These are phyloP conservation scores for Pistacia vera DNA, from an alignment of 345 rosid genomes.

Conservation along the genomic window DNA sequence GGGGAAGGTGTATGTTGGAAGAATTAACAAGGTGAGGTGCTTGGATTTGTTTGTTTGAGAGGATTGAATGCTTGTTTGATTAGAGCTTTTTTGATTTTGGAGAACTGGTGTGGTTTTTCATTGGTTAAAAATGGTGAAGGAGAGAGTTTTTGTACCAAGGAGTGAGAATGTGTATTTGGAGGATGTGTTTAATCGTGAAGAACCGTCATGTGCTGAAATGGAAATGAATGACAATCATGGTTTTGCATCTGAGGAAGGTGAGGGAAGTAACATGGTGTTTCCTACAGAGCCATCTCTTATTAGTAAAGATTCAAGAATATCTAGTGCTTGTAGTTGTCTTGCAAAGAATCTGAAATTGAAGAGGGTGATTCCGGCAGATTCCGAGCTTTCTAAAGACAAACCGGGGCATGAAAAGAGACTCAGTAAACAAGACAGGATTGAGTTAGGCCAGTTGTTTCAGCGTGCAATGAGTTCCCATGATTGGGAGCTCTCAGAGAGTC, in stretches of 20 bases:
- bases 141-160: slow-evolving; percentile 24
- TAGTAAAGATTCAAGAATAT: slow-evolving; percentile 42
- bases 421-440: slow-evolving; percentile 73
- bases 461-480: slow-evolving; percentile 80
- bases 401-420: slow-evolving; percentile 60
- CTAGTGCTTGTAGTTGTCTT: slow-evolving; percentile 43
- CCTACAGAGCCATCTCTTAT: slow-evolving; percentile 63
- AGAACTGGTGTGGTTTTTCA: slow-evolving; percentile 17
- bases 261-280: slow-evolving; percentile 62
- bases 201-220: slow-evolving; percentile 44
- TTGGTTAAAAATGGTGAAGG: slow-evolving; percentile 48
- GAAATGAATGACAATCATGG: slow-evolving; percentile 40
- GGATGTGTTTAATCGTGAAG: slow-evolving; percentile 42
- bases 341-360: slow-evolving; percentile 48
- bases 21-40: slow-evolving; percentile 8
- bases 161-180: slow-evolving; percentile 30
- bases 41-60: slow-evolving; percentile 15
- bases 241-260: slow-evolving; percentile 39
- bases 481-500: slow-evolving; percentile 83
- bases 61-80: slow-evolving; percentile 19
- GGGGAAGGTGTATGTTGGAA: slow-evolving; percentile 2
- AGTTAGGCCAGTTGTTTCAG: slow-evolving; percentile 77
- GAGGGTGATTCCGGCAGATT: slow-evolving; percentile 26
- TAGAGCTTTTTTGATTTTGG: slow-evolving; percentile 17
- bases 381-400: slow-evolving; percentile 48